These are phyloP conservation scores for Puccinellia tenuiflora DNA, from an alignment of 176 grass and related monocot genomes.

Conservation along the genomic window DNA sequence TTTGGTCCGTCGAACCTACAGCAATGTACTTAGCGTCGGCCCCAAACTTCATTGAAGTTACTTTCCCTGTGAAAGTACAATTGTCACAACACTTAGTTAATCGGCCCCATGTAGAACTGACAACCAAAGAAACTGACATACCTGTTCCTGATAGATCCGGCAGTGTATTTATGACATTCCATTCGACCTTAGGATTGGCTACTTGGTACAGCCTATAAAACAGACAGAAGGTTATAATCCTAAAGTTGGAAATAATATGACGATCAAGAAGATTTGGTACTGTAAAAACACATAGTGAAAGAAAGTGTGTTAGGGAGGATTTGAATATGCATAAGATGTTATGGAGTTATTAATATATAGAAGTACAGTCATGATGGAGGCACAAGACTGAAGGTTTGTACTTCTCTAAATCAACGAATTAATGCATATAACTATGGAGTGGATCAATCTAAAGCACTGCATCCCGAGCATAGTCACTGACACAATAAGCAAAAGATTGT, in stretches of 20 bases:
- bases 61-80: constrained; percentile 46
- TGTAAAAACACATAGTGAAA: not conserved
- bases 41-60: constrained; percentile 68
- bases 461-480: too few species aligned
- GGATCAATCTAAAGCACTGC: too few species aligned
- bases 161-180: constrained; percentile 80
- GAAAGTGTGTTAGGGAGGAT: not conserved
- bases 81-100: too few species aligned
- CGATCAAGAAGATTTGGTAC: not conserved
- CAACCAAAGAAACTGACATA: too few species aligned
- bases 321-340: too few species aligned
- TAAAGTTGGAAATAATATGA: not conserved
- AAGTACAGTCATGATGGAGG: too few species aligned
- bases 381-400: too few species aligned
- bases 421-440: too few species aligned
- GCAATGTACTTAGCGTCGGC: constrained; percentile 66
- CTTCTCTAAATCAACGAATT: too few species aligned
- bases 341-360: too few species aligned
- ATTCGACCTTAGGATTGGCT: constrained; percentile 67
- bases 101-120: too few species aligned
- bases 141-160: constrained; percentile 83
- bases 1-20: constrained; percentile 74
- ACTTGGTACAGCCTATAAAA: constrained; percentile 72
- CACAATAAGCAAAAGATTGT: too few species aligned
- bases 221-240: not conserved